A percentile compares a stretch with the other conserved stretches of the same genome.
Conservation (phyloP, 108 stramenopile genomes). For the Nitzschia palea region DNA sequence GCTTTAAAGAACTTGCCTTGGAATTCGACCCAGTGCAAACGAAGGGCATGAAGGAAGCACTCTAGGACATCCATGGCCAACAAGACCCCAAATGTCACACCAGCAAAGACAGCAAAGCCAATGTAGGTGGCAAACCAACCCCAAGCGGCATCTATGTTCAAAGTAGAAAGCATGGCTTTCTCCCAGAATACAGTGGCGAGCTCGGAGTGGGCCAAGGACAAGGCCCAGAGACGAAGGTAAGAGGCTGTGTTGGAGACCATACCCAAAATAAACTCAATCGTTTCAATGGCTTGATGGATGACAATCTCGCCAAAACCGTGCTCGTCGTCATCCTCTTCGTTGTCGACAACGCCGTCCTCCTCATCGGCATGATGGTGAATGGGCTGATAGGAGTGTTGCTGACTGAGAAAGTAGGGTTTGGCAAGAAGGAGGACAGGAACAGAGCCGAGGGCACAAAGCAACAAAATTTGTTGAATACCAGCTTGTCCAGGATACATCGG, state of each 20-base stretch:
- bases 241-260: conserved; percentile 99
- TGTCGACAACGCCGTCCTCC: conserved; percentile 51
- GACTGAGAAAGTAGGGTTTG: conserved; percentile 89
- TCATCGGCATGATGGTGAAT: conserved; percentile 52
- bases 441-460: conserved; percentile 84
- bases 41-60: conserved; percentile 98
- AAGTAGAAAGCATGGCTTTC: conserved; percentile 93
- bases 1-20: conserved; percentile 98
- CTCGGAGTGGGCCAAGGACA: conserved; percentile 98
- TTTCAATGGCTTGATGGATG: conserved; percentile 98
- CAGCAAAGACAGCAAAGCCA: conserved; percentile 95
- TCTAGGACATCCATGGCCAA: conserved; percentile 98
- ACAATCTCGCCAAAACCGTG: conserved; percentile 91
- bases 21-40: conserved; percentile 99
- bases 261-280: conserved; percentile 98
- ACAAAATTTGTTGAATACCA: conserved; percentile 81
- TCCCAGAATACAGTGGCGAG: conserved; percentile 99
- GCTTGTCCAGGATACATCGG: conserved; percentile 94
- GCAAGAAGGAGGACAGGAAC: conserved; percentile 94
- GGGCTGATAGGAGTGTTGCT: conserved; percentile 40
- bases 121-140: conserved; percentile 89
- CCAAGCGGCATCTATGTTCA: conserved; percentile 69
- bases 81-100: conserved; percentile 95
- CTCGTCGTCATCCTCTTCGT: conserved; percentile 71
- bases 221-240: conserved; percentile 99